A percentile compares a stretch with the other conserved stretches of the same genome.
Conservation (phyloP, 768 basidiomycete species). For the Leccinellum albellum region DNA sequence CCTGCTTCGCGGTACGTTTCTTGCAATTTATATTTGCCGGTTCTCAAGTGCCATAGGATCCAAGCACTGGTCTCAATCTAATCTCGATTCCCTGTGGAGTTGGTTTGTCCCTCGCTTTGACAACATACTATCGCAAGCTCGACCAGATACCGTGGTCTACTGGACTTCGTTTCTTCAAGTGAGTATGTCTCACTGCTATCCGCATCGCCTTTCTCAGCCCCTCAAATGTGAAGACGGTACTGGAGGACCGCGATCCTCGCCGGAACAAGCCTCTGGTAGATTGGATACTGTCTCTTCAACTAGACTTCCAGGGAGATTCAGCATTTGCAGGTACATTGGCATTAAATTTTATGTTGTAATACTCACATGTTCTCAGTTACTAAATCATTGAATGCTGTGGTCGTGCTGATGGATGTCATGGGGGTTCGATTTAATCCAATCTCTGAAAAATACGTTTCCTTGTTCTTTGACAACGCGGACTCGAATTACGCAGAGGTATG, state of each 20-base stretch:
- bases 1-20: conserved; percentile 59
- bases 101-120: conserved; percentile 67
- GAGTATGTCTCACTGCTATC: not conserved
- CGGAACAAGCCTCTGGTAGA: conserved; percentile 67
- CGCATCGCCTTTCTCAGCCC: conserved; percentile 2
- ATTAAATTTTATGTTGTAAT: not conserved
- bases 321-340: conserved; percentile 72
- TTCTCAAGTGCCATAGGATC: conserved; percentile 46
- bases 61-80: conserved; percentile 73
- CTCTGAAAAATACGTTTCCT: conserved; percentile 63
- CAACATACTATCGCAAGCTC: conserved; percentile 67
- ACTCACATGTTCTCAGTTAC: conserved; percentile 49
- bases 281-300: conserved; percentile 70
- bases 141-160: conserved; percentile 76
- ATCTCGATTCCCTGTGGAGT: conserved; percentile 57
- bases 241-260: conserved; percentile 76
- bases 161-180: conserved; percentile 65
- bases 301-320: conserved; percentile 83
- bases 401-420: conserved; percentile 61
- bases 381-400: conserved; percentile 66
- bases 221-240: conserved; percentile 37
- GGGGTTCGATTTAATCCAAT: conserved; percentile 64
- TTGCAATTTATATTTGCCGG: not conserved
- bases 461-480: conserved; percentile 72
- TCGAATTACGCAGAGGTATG: conserved; percentile 83